A percentile compares a stretch with the other conserved stretches of the same genome.
Evolutionary conservation across 805 yeast genomes (phyloP).

Genomic region (Saccharomycopsis selenospora): DNA sequence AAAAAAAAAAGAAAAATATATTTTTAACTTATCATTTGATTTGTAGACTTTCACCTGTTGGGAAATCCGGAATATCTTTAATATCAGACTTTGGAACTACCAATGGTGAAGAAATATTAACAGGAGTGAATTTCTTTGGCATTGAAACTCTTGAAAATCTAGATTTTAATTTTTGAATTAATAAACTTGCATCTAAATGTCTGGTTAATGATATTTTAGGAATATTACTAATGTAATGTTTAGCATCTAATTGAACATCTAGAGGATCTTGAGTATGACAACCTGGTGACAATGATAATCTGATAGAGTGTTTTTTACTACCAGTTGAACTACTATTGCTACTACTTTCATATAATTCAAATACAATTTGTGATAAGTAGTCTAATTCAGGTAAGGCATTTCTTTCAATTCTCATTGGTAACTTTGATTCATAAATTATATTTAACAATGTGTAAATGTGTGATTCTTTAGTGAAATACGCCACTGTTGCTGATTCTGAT

Average conservation of each 20-base stretch:
- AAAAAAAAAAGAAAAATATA: too few relatives aligned
- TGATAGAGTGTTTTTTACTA: constrained; percentile 77
- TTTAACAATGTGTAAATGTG: constrained; percentile 92
- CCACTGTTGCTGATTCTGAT: constrained; percentile 75
- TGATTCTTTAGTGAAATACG: constrained; percentile 93
- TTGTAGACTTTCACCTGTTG: not conserved
- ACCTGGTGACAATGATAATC: constrained; percentile 93
- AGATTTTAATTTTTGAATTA: constrained; percentile 69
- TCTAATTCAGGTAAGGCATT: constrained; percentile 96
- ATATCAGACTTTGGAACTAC: constrained; percentile 21
- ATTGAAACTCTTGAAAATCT: constrained; percentile 80
- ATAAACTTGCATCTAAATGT: constrained; percentile 87
- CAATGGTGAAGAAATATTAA: constrained; percentile 70
- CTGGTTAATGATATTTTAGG: constrained; percentile 85
- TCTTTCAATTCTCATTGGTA: constrained; percentile 92
- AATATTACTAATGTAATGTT: constrained; percentile 94
- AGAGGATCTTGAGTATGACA: constrained; percentile 97
- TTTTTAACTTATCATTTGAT: too few relatives aligned
- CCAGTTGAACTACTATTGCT: constrained; percentile 47
- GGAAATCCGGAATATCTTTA: not conserved
- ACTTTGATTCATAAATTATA: constrained; percentile 81
- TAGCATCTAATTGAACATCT: constrained; percentile 92
- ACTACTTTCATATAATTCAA: constrained; percentile 82
- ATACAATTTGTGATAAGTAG: constrained; percentile 87
- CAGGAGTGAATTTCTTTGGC: constrained; percentile 89